Percentiles rank a stretch among this genome's conserved stretches.
Conservation (phyloP, 2,329 filamentous ascomycete species). For the Claviceps fusiformis region DNA sequence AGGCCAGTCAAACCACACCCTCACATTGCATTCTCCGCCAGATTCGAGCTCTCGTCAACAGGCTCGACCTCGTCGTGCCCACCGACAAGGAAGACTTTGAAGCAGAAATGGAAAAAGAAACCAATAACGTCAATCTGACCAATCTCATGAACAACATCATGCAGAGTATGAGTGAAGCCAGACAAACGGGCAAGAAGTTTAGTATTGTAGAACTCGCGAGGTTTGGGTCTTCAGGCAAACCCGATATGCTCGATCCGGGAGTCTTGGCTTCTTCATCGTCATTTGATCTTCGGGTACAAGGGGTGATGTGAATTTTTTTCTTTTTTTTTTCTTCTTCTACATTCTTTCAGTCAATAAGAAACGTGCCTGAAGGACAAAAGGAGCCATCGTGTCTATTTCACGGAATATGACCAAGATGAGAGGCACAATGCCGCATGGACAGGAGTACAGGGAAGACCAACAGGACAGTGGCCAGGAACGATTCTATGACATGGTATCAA, state of each 20-base stretch:
- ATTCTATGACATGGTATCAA: no score
- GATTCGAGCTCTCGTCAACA: conserved; percentile 72
- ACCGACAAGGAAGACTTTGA: conserved; percentile 51
- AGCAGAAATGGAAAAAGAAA: conserved; percentile 59
- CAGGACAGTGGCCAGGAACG: no score
- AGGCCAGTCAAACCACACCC: conserved; percentile 27
- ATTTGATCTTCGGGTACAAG: background rate
- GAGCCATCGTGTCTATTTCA: background rate
- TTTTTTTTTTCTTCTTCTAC: no score
- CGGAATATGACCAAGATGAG: no score
- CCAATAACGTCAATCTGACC: conserved; percentile 73
- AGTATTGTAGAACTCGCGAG: conserved; percentile 36
- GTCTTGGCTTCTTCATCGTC: conserved; percentile 12
- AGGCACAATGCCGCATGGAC: no score
- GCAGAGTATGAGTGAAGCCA: conserved; percentile 54
- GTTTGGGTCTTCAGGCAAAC: conserved; percentile 8
- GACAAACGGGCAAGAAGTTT: conserved; percentile 66
- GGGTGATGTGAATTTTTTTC: background rate
- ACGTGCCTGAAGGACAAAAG: no score
- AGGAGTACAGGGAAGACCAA: no score
- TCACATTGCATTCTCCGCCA: conserved; percentile 71
- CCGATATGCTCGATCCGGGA: conserved; percentile 6
- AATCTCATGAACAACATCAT: conserved; percentile 64
- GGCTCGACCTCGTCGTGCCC: conserved; percentile 70
- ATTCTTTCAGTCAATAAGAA: no score